A percentile compares a stretch with the other conserved stretches of the same genome.
These are phyloP conservation scores for Theileria luwenshuni DNA, from an alignment of 169 alveolate species.

Conservation along the genomic window DNA sequence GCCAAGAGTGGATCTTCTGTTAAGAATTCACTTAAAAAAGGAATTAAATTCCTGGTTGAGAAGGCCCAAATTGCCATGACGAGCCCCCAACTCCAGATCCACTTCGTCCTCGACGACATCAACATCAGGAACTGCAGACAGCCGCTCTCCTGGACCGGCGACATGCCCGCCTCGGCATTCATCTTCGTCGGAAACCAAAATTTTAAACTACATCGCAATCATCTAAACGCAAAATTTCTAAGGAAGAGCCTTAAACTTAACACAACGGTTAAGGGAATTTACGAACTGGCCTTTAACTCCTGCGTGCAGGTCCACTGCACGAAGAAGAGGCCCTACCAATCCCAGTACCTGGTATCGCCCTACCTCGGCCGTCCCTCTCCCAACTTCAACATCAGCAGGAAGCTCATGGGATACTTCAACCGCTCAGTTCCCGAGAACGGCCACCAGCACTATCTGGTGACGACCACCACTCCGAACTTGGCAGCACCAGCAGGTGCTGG, in stretches of 20 bases:
- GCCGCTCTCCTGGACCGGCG: constrained; percentile 53
- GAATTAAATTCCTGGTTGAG: background rate
- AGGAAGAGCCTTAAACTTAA: constrained; percentile 28
- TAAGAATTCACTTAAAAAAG: constrained; percentile 2
- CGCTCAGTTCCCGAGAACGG: background rate
- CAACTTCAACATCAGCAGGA: background rate
- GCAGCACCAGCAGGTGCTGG: background rate
- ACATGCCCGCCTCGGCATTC: constrained; percentile 22
- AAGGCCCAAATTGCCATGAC: constrained; percentile 1
- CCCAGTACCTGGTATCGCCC: background rate
- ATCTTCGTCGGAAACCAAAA: constrained; percentile 51
- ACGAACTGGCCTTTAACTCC: constrained; percentile 28
- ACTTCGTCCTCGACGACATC: constrained; percentile 42
- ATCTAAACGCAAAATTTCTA: constrained; percentile 19
- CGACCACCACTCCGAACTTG: background rate
- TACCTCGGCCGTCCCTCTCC: background rate
- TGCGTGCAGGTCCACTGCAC: constrained; percentile 64
- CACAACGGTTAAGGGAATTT: constrained; percentile 35
- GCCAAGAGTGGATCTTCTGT: background rate
- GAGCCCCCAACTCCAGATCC: constrained; percentile 44
- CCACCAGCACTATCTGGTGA: background rate
- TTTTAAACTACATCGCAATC: background rate
- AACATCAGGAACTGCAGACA: constrained; percentile 43
- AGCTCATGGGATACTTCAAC: background rate
- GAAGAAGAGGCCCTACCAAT: background rate